A percentile compares a stretch with the other conserved stretches of the same genome.
phyloP scores from a whole-genome alignment of 495 filamentous ascomycete species.

The Chaetomium fimeti region DNA sequence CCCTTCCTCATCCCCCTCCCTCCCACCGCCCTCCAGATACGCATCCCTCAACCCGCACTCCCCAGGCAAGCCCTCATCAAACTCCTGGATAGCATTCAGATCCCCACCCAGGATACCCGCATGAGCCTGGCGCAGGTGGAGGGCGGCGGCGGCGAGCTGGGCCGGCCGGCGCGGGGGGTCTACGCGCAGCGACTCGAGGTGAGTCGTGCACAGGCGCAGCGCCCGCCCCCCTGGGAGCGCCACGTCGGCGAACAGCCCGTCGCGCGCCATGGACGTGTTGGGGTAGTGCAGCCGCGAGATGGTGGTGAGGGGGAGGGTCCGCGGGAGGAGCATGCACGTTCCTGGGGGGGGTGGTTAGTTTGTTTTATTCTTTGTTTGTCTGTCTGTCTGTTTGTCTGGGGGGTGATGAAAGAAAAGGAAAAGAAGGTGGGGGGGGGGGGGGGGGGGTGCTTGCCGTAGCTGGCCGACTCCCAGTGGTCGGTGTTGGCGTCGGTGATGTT shows the following conservation, averaged over 20 bases:
- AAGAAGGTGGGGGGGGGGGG: conserved; percentile 26
- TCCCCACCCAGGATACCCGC: conserved; percentile 45
- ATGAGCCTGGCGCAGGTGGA: conserved; percentile 36
- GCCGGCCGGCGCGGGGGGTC: conserved; percentile 44
- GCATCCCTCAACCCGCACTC: conserved; percentile 52
- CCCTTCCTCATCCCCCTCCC: conserved; percentile 50
- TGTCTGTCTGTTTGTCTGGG: no score
- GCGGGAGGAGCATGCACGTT: conserved; percentile 53
- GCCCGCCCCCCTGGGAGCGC: conserved; percentile 22
- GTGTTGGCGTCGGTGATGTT: conserved; percentile 46
- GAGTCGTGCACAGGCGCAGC: conserved; percentile 53
- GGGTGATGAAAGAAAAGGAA: no score
- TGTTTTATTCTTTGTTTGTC: no score
- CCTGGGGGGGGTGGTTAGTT: no score
- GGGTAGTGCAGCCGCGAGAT: conserved; percentile 51
- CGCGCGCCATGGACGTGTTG: conserved; percentile 46
- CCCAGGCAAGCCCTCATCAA: conserved; percentile 46
- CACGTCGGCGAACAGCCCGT: conserved; percentile 55
- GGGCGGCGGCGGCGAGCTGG: conserved; percentile 44
- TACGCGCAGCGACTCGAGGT: conserved; percentile 52
- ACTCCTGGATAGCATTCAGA: conserved; percentile 56
- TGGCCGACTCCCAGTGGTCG: conserved; percentile 17
- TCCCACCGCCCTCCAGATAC: conserved; percentile 51
- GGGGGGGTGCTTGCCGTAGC: conserved; percentile 22
- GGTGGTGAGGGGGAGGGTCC: conserved; percentile 36